Percentiles rank a stretch among this genome's conserved stretches.
phyloP scores from a whole-genome alignment of 2,329 filamentous ascomycete species.

The Chaetothyriales sp. region DNA sequence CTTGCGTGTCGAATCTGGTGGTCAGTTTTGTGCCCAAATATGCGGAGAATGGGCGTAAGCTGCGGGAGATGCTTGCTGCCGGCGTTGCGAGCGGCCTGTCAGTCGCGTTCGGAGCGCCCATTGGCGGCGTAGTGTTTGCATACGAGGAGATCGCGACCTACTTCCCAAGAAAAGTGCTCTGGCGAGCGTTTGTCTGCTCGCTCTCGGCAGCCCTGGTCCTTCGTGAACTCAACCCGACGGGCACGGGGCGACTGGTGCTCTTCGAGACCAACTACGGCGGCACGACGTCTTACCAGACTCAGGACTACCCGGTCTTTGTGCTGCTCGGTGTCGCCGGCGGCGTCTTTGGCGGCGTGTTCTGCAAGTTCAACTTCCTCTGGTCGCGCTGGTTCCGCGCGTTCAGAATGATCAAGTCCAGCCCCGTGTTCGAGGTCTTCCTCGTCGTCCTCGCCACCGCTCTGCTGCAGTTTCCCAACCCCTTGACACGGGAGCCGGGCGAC shows the following conservation, averaged over 20 bases:
- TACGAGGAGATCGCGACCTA: slow-evolving; percentile 48
- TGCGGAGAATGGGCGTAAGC: slow-evolving; percentile 40
- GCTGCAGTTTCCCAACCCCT: slow-evolving; percentile 41
- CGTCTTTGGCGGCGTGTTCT: slow-evolving; percentile 44
- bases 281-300: slow-evolving; percentile 34
- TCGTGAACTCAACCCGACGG: slow-evolving; percentile 43
- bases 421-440: slow-evolving; percentile 40
- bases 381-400: slow-evolving; percentile 39
- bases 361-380: slow-evolving; percentile 43
- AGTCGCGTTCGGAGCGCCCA: slow-evolving; percentile 48
- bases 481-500: slow-evolving; percentile 41
- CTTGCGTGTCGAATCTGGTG: slow-evolving; percentile 41
- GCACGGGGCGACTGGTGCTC: slow-evolving; percentile 44
- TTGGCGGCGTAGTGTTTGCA: slow-evolving; percentile 46
- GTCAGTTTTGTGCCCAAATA: slow-evolving; percentile 41
- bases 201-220: slow-evolving; percentile 40
- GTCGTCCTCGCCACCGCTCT: slow-evolving; percentile 40
- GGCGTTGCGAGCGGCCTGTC: slow-evolving; percentile 43
- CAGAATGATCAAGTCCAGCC: slow-evolving; percentile 38
- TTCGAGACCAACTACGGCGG: slow-evolving; percentile 44
- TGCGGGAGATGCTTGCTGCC: slow-evolving; percentile 43
- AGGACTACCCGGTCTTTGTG: slow-evolving; percentile 43
- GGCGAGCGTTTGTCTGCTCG: slow-evolving; percentile 44
- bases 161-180: slow-evolving; percentile 44
- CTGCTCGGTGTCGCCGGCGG: slow-evolving; percentile 43